Conservation (phyloP, 306 rosid genomes). For the Citrullus amarus region DNA sequence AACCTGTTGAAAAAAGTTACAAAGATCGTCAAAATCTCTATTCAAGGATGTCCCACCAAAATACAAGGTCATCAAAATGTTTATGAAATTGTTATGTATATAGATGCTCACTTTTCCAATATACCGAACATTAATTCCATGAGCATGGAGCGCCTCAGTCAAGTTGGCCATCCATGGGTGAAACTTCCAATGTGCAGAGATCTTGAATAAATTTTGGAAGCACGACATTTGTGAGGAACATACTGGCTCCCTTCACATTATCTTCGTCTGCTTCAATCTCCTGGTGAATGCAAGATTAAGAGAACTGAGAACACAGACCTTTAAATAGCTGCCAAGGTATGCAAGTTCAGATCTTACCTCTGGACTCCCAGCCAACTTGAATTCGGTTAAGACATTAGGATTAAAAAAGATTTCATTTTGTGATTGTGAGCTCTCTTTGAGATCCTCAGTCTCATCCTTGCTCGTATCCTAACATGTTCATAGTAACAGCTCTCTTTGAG, state of each 20-base stretch:
- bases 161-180: constrained; percentile 99
- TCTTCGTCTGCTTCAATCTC: constrained; percentile 79
- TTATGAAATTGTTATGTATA: not conserved
- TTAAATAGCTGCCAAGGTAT: not conserved
- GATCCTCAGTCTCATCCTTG: constrained; percentile 34
- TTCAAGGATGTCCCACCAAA: not conserved
- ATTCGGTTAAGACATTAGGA: constrained; percentile 91
- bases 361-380: constrained; percentile 68
- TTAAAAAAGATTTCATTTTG: constrained; percentile 56
- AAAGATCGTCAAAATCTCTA: not conserved
- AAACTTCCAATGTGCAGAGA: constrained; percentile 92
- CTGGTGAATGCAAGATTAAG: constrained; percentile 31
- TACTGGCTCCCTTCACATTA: constrained; percentile 76
- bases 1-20: constrained; percentile 35
- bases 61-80: not conserved
- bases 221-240: constrained; percentile 60
- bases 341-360: constrained; percentile 31
- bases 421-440: constrained; percentile 32
- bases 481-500: constrained; percentile 39
- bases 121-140: constrained; percentile 93
- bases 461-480: constrained; percentile 50
- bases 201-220: constrained; percentile 96
- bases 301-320: constrained; percentile 8
- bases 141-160: constrained; percentile 96
- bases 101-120: constrained; percentile 65